phyloP scores from a whole-genome alignment of 768 basidiomycete genomes.

The Podaxis sp. region DNA sequence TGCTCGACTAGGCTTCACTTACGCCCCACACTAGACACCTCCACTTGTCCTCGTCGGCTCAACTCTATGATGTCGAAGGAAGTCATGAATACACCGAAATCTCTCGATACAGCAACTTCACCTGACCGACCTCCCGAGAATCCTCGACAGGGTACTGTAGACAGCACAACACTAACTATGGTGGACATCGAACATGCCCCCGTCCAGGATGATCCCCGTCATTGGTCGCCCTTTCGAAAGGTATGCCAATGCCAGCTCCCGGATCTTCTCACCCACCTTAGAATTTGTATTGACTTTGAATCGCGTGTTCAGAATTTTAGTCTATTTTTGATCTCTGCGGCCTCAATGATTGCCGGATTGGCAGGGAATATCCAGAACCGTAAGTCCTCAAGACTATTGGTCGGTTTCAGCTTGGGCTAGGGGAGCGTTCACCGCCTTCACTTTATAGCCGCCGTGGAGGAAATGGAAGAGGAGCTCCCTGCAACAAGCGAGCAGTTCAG shows the following conservation, averaged over 20 bases:
- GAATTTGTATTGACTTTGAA: neutral
- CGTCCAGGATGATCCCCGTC: slow-evolving; percentile 60
- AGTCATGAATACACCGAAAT: neutral
- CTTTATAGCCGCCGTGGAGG: slow-evolving; percentile 54
- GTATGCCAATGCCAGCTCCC: slow-evolving; percentile 25
- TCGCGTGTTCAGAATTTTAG: slow-evolving; percentile 35
- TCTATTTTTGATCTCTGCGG: slow-evolving; percentile 46
- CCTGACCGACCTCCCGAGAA: neutral
- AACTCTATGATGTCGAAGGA: neutral
- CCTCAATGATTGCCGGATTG: slow-evolving; percentile 58
- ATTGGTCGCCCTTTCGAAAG: slow-evolving; percentile 57
- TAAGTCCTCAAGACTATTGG: slow-evolving; percentile 26
- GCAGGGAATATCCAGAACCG: slow-evolving; percentile 64
- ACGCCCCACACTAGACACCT: neutral
- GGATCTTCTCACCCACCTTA: neutral
- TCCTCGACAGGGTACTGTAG: slow-evolving; percentile 2
- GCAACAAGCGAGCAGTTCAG: slow-evolving; percentile 64
- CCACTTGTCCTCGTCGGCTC: neutral
- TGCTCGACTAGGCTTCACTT: neutral
- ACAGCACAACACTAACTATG: neutral
- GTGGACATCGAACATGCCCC: slow-evolving; percentile 51
- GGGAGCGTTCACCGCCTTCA: neutral
- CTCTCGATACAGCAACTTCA: neutral
- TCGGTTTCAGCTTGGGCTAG: neutral
- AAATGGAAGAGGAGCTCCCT: slow-evolving; percentile 58